Conservation (phyloP, 116 monocot genomes). For the Iris pallida region DNA sequence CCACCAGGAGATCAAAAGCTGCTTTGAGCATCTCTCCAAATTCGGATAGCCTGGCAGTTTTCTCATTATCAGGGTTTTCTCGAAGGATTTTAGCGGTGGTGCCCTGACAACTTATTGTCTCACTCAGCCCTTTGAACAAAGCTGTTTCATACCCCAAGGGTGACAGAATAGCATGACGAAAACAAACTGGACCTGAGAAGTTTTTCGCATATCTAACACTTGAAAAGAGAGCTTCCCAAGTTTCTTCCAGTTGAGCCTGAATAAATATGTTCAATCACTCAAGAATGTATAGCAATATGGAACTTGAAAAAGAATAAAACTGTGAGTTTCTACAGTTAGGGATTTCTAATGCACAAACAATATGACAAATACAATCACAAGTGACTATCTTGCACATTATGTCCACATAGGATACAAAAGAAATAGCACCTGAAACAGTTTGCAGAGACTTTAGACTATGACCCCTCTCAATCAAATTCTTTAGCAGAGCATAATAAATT, state of each 20-base stretch:
- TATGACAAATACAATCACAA: too few species aligned
- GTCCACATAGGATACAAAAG: too few species aligned
- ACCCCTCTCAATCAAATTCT: too few species aligned
- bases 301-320: too few species aligned
- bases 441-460: too few species aligned
- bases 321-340: too few species aligned
- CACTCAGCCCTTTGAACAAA: conserved; percentile 81
- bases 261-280: too few species aligned
- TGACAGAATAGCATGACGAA: conserved; percentile 74
- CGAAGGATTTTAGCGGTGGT: conserved; percentile 31
- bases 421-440: too few species aligned
- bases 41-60: conserved; percentile 74
- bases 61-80: conserved; percentile 38
- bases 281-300: too few species aligned
- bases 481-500: too few species aligned
- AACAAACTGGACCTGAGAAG: conserved; percentile 78
- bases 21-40: conserved; percentile 89
- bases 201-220: conserved; percentile 81
- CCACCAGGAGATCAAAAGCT: conserved; percentile 46
- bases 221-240: conserved; percentile 91
- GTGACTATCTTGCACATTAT: too few species aligned
- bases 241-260: conserved; percentile 84
- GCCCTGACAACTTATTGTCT: conserved; percentile 67
- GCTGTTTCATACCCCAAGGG: conserved; percentile 96
- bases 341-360: too few species aligned